phyloP scores from a whole-genome alignment of 1,284 basidiomycete species.

The Irpex sp. region DNA sequence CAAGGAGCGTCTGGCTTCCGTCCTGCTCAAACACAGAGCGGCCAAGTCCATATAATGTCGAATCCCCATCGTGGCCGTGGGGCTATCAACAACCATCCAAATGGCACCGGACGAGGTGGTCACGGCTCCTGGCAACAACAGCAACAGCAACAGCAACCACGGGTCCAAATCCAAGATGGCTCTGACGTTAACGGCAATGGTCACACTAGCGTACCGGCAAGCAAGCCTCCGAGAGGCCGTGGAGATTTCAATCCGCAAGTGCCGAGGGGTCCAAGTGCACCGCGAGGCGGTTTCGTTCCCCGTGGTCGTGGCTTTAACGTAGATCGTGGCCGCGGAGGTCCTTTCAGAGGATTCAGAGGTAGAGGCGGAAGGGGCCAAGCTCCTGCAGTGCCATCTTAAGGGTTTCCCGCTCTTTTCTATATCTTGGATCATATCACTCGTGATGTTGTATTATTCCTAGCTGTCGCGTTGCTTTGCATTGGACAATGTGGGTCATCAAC shows the following conservation, averaged over 20 bases:
- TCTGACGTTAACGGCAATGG: neutral
- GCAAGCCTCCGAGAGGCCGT: neutral
- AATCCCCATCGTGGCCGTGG: slow-evolving; percentile 50
- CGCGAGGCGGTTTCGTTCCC: slow-evolving; percentile 14
- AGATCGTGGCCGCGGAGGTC: slow-evolving; percentile 17
- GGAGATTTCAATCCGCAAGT: slow-evolving; percentile 10
- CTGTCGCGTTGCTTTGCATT: slow-evolving; percentile 13
- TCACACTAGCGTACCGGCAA: neutral
- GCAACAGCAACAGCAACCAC: neutral
- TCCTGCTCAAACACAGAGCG: slow-evolving; percentile 36
- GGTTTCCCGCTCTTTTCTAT: neutral
- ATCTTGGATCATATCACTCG: neutral
- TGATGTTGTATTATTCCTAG: slow-evolving; percentile 1
- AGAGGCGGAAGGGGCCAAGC: slow-evolving; percentile 18
- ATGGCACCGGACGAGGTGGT: slow-evolving; percentile 12
- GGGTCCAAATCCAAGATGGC: neutral
- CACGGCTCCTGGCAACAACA: neutral
- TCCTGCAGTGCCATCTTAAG: slow-evolving; percentile 1
- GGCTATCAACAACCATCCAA: slow-evolving; percentile 4
- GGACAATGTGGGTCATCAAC: slow-evolving; percentile 2
- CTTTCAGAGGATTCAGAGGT: slow-evolving; percentile 16
- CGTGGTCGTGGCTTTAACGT: slow-evolving; percentile 29
- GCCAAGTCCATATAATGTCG: slow-evolving; percentile 51
- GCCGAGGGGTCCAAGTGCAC: slow-evolving; percentile 16
- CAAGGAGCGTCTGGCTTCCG: slow-evolving; percentile 58